These are phyloP conservation scores for Suillus placidus DNA, from an alignment of 768 basidiomycete species.

Conservation along the genomic window DNA sequence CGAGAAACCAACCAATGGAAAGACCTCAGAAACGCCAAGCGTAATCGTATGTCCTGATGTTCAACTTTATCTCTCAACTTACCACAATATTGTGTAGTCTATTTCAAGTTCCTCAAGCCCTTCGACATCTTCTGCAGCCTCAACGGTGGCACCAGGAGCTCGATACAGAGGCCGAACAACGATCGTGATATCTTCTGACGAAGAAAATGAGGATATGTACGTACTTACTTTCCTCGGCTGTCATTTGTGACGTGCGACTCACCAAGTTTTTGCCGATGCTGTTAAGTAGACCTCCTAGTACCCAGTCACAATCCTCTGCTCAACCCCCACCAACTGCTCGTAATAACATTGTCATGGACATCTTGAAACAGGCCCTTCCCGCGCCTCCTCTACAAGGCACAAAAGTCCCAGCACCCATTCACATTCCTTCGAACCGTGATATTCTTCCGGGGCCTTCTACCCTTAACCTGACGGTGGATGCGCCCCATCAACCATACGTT, in stretches of 20 bases:
- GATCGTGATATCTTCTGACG: constrained; percentile 37
- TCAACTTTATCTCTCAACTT: background rate
- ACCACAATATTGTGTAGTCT: constrained; percentile 19
- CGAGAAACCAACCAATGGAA: constrained; percentile 24
- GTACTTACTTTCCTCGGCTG: background rate
- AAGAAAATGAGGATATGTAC: constrained; percentile 22
- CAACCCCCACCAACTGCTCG: background rate
- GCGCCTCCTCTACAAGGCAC: constrained; percentile 20
- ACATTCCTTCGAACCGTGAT: constrained; percentile 25
- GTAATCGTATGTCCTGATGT: constrained; percentile 24
- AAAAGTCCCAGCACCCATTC: constrained; percentile 37
- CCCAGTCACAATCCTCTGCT: constrained; percentile 7
- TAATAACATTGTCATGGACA: constrained; percentile 24
- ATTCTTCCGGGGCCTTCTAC: constrained; percentile 18
- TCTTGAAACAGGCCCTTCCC: constrained; percentile 28
- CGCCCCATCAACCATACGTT: constrained; percentile 26
- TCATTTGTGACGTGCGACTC: constrained; percentile 14
- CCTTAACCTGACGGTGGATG: constrained; percentile 31
- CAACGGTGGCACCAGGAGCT: constrained; percentile 20
- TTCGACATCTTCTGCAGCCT: constrained; percentile 23
- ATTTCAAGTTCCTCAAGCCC: constrained; percentile 21
- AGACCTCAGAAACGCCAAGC: constrained; percentile 12
- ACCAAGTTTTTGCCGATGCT: background rate
- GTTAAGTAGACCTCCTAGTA: constrained; percentile 15
- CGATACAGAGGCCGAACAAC: constrained; percentile 14